Evolutionary conservation across 2,329 filamentous ascomycete genomes (phyloP).

Genomic region (Lachnellula hyalina): DNA sequence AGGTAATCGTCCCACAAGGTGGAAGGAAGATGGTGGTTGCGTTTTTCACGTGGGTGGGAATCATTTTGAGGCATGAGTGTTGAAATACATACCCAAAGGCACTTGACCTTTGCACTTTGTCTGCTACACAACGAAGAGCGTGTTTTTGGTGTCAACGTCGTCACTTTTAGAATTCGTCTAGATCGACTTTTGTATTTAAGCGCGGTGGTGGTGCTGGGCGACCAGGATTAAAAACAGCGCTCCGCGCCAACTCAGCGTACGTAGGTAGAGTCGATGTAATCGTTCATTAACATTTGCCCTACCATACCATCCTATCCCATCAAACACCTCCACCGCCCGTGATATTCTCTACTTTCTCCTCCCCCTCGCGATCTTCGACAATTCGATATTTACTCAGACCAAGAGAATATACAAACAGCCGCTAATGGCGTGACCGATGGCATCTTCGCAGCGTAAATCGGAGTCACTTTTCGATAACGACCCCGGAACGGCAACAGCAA

Average conservation of each 20-base stretch:
- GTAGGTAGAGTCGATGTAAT: no score
- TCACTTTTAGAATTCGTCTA: neutral
- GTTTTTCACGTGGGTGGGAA: no score
- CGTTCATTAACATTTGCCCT: neutral
- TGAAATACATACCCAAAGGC: no score
- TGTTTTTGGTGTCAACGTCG: neutral
- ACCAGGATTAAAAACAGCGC: no score
- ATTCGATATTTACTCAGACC: neutral
- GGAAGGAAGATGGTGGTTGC: no score
- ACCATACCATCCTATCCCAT: neutral
- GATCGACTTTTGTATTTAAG: neutral
- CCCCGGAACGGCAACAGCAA: slow-evolving; percentile 6
- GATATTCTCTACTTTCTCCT: neutral
- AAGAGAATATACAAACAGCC: neutral
- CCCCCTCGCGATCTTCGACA: neutral
- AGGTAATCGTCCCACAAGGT: no score
- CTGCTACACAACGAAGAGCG: no score
- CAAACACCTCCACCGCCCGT: neutral
- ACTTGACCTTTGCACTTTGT: no score
- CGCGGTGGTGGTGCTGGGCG: no score
- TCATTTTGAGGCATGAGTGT: no score
- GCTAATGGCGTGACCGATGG: slow-evolving; percentile 14
- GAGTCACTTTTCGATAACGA: slow-evolving; percentile 12
- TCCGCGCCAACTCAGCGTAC: no score
- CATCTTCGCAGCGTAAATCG: slow-evolving; percentile 15